Evolutionary conservation across 1,139 yeast genomes (phyloP).

Genomic region (Lodderomyces metapsilosis): DNA sequence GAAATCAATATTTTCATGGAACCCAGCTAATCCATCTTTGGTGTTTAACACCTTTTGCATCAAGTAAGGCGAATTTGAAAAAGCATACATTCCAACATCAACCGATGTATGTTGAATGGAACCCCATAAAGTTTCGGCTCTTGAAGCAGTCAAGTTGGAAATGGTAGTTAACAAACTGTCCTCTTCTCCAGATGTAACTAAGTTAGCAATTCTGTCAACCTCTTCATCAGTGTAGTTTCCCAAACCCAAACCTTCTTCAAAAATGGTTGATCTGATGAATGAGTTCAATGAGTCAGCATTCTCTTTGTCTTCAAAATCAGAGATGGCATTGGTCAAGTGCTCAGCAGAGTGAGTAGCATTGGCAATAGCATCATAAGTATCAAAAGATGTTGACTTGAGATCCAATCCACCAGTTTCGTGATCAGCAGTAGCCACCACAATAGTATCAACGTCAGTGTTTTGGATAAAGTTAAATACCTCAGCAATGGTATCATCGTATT

Average conservation of each 20-base stretch:
- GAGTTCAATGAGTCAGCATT: slow-evolving; percentile 29
- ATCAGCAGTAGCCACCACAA: slow-evolving; percentile 76
- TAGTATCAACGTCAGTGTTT: slow-evolving; percentile 66
- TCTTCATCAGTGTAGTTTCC: slow-evolving; percentile 52
- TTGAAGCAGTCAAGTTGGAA: slow-evolving; percentile 59
- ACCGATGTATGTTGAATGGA: slow-evolving; percentile 92
- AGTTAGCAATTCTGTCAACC: slow-evolving; percentile 29
- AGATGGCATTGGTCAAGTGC: slow-evolving; percentile 42
- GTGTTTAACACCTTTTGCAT: slow-evolving; percentile 24
- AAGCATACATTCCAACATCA: slow-evolving; percentile 81
- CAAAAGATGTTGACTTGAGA: slow-evolving; percentile 54
- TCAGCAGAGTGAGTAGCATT: slow-evolving; percentile 76
- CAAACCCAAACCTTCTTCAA: slow-evolving; percentile 60
- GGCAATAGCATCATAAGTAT: slow-evolving; percentile 70
- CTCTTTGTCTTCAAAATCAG: slow-evolving; percentile 21
- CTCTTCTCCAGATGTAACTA: slow-evolving; percentile 17
- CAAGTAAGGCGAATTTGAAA: slow-evolving; percentile 53
- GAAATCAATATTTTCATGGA: slow-evolving; percentile 80
- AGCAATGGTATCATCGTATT: slow-evolving; percentile 70
- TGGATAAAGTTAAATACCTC: slow-evolving; percentile 70
- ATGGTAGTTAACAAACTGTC: slow-evolving; percentile 27
- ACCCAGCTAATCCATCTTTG: slow-evolving; percentile 61
- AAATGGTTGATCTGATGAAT: slow-evolving; percentile 49
- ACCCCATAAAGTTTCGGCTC: slow-evolving; percentile 86
- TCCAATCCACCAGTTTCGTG: slow-evolving; percentile 89